These are phyloP conservation scores for Exophiala lecanii-corni DNA, from an alignment of 2,329 filamentous ascomycete species.

Conservation along the genomic window DNA sequence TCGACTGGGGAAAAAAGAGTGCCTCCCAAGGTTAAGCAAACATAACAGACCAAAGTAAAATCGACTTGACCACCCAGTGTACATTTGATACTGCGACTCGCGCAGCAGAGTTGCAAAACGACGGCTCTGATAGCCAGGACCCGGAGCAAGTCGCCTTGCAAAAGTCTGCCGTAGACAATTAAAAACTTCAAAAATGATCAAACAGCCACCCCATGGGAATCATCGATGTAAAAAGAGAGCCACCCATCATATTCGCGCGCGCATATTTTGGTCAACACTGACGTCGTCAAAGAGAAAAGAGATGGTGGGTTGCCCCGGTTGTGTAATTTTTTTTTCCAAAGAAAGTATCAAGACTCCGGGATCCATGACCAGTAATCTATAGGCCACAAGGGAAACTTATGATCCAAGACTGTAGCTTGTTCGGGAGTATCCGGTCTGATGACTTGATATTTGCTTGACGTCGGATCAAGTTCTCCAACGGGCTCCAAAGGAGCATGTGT, in stretches of 20 bases:
- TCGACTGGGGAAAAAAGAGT: no score
- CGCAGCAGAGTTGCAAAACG: conserved; percentile 12
- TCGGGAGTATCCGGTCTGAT: no score
- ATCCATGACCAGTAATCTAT: not conserved
- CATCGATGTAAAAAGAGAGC: conserved; percentile 14
- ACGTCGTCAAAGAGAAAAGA: conserved; percentile 17
- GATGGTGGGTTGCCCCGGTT: conserved; percentile 26
- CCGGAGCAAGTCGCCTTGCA: conserved; percentile 10
- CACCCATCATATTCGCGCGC: conserved; percentile 16
- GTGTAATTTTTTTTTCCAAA: conserved; percentile 24
- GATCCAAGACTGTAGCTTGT: no score
- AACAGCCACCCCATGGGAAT: conserved; percentile 25
- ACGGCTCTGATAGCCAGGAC: conserved; percentile 21
- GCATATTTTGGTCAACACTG: conserved; percentile 21
- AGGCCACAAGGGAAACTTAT: no score
- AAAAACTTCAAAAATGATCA: conserved; percentile 22
- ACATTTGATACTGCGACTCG: conserved; percentile 16
- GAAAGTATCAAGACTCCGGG: conserved; percentile 1
- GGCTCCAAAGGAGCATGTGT: no score
- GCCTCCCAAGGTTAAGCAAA: no score
- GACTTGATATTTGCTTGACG: no score
- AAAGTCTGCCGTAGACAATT: conserved; percentile 7
- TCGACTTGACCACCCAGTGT: conserved; percentile 22
- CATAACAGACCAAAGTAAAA: no score
- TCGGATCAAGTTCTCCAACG: no score